Percentiles rank a stretch among this genome's conserved stretches.
phyloP scores from a whole-genome alignment of 805 yeast genomes.

The Metschnikowia lochheadii region DNA sequence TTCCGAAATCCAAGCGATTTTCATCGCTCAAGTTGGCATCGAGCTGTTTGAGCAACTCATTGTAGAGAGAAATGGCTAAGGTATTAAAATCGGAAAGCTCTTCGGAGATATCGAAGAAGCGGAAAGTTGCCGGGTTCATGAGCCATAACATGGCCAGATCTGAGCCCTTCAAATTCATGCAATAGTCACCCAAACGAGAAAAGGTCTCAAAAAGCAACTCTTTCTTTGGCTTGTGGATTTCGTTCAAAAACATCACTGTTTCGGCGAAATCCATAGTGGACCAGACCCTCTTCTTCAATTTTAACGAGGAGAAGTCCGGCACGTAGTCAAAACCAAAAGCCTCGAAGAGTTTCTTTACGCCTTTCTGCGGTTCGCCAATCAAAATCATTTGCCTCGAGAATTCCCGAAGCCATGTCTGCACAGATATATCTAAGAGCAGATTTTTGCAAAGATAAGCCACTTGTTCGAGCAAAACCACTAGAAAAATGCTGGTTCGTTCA shows the following conservation, averaged over 20 bases:
- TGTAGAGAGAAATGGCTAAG: constrained; percentile 28
- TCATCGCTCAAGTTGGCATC: constrained; percentile 4
- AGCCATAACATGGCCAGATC: constrained; percentile 5
- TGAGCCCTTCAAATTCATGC: constrained; percentile 14
- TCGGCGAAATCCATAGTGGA: constrained; percentile 48
- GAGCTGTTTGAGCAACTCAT: constrained; percentile 34
- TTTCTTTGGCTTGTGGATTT: constrained; percentile 4
- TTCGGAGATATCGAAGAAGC: background rate
- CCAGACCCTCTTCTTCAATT: constrained; percentile 14
- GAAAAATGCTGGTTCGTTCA: constrained; percentile 32
- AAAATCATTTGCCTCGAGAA: constrained; percentile 46
- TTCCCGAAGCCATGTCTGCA: constrained; percentile 46
- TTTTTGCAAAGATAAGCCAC: constrained; percentile 46
- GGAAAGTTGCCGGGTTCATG: background rate
- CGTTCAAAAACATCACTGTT: constrained; percentile 36
- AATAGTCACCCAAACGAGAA: constrained; percentile 43
- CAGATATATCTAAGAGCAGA: constrained; percentile 15
- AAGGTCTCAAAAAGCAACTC: constrained; percentile 26
- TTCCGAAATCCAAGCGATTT: background rate
- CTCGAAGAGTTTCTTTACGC: constrained; percentile 16
- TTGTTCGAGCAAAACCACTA: constrained; percentile 56
- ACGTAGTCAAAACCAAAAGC: constrained; percentile 7
- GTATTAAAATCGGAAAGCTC: constrained; percentile 19
- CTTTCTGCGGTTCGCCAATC: constrained; percentile 54
- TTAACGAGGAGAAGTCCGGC: constrained; percentile 1